A percentile compares a stretch with the other conserved stretches of the same genome.
These are phyloP conservation scores for Diddensiella caesifluorescens DNA, from an alignment of 805 yeast genomes.

Conservation along the genomic window DNA sequence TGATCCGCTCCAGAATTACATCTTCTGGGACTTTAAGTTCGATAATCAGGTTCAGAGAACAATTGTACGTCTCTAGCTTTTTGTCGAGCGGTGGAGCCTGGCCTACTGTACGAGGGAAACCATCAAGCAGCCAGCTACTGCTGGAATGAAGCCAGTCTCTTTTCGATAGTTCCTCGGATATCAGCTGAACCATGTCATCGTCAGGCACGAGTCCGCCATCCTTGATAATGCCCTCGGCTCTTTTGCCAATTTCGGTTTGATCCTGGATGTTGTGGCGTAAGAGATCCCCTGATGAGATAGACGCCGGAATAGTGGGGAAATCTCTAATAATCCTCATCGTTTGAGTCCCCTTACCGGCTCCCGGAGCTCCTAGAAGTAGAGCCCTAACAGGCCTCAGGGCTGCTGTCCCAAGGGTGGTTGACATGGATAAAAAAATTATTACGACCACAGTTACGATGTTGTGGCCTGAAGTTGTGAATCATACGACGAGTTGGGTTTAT, in stretches of 20 bases:
- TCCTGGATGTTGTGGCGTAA: conserved; percentile 60
- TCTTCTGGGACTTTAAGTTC: conserved; percentile 81
- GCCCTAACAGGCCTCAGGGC: conserved; percentile 45
- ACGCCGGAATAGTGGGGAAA: conserved; percentile 43
- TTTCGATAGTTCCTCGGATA: conserved; percentile 44
- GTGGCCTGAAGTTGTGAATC: no score
- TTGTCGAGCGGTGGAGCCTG: conserved; percentile 63
- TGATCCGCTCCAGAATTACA: conserved; percentile 76
- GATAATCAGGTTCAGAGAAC: conserved; percentile 67
- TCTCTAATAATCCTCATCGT: conserved; percentile 57
- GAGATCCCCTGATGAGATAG: conserved; percentile 82
- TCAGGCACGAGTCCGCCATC: conserved; percentile 75
- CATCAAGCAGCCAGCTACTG: conserved; percentile 75
- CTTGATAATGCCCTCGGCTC: conserved; percentile 52
- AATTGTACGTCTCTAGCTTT: conserved; percentile 33
- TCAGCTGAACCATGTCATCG: conserved; percentile 52
- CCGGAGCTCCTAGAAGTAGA: conserved; percentile 86
- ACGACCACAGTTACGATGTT: no score
- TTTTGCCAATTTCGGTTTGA: conserved; percentile 44
- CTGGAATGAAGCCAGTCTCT: conserved; percentile 40
- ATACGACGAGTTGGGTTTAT: no score
- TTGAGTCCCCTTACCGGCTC: conserved; percentile 92
- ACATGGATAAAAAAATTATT: no score
- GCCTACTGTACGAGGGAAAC: conserved; percentile 76
- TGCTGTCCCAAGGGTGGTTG: no score